Percentiles rank a stretch among this genome's conserved stretches.
Conservation (phyloP, 2,329 filamentous ascomycete species). For the Huntiella savannae region DNA sequence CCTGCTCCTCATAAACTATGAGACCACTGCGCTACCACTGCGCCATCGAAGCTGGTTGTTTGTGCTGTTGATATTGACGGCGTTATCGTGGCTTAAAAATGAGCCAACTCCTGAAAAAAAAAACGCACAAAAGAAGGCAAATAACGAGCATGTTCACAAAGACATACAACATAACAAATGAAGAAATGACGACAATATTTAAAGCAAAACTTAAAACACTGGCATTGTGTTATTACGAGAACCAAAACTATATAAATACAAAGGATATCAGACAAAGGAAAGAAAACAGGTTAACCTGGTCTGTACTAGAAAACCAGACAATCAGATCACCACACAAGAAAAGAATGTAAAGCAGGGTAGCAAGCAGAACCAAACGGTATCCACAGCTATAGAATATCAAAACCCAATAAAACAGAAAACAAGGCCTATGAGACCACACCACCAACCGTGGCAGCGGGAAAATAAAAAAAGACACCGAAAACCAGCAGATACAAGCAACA, state of each 20-base stretch:
- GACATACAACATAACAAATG: neutral
- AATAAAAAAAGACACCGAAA: neutral
- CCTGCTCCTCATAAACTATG: slow-evolving; percentile 9
- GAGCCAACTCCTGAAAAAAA: too few relatives aligned
- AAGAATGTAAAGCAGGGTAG: too few relatives aligned
- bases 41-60: slow-evolving; percentile 9
- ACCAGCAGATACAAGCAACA: neutral
- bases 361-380: too few relatives aligned
- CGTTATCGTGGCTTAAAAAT: too few relatives aligned
- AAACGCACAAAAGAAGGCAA: too few relatives aligned
- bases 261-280: slow-evolving; percentile 3
- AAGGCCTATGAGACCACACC: neutral
- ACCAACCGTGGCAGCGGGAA: too few relatives aligned
- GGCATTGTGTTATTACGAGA: neutral
- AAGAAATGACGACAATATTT: neutral
- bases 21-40: slow-evolving; percentile 11
- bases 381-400: too few relatives aligned
- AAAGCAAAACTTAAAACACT: neutral
- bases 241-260: slow-evolving; percentile 1
- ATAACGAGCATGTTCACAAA: neutral
- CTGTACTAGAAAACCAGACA: too few relatives aligned
- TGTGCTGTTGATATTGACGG: neutral
- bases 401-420: neutral
- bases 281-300: neutral
- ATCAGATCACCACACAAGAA: too few relatives aligned